These are phyloP conservation scores for Tuber brumale DNA, from an alignment of 495 filamentous ascomycete genomes.

Conservation along the genomic window DNA sequence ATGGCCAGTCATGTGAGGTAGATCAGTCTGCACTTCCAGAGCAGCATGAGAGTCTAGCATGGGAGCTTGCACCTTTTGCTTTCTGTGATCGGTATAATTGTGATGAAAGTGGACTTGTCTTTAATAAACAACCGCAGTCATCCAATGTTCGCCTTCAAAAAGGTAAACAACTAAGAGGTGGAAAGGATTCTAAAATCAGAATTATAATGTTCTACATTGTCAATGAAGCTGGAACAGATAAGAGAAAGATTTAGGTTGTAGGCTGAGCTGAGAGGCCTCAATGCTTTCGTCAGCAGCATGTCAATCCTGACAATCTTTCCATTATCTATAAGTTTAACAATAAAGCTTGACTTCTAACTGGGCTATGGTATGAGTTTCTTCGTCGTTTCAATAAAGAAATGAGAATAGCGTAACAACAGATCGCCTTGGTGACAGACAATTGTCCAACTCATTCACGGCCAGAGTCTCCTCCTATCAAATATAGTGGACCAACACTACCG, in stretches of 20 bases:
- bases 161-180: slow-evolving; percentile 1
- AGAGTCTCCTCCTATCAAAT: no score
- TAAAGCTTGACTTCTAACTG: slow-evolving; percentile 11
- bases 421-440: no score
- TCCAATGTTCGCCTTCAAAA: slow-evolving; percentile 3
- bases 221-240: slow-evolving; percentile 31
- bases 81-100: slow-evolving; percentile 30
- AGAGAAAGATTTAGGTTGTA: neutral
- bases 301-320: slow-evolving; percentile 13
- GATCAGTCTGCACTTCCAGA: no score
- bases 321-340: slow-evolving; percentile 8
- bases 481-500: no score
- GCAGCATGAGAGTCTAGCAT: no score
- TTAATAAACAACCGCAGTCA: slow-evolving; percentile 18
- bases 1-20: no score
- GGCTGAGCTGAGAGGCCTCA: neutral
- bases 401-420: no score
- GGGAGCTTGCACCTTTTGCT: no score
- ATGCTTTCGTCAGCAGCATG: neutral
- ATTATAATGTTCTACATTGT: slow-evolving; percentile 30
- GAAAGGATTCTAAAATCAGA: slow-evolving; percentile 29
- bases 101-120: slow-evolving; percentile 24
- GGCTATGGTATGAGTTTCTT: neutral
- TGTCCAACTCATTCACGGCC: no score
- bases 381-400: no score